Evolutionary conservation across 31 red algal genomes (phyloP), one percentile per base, ranked within the genome.

Genomic region (Endocladia muricata): DNA sequence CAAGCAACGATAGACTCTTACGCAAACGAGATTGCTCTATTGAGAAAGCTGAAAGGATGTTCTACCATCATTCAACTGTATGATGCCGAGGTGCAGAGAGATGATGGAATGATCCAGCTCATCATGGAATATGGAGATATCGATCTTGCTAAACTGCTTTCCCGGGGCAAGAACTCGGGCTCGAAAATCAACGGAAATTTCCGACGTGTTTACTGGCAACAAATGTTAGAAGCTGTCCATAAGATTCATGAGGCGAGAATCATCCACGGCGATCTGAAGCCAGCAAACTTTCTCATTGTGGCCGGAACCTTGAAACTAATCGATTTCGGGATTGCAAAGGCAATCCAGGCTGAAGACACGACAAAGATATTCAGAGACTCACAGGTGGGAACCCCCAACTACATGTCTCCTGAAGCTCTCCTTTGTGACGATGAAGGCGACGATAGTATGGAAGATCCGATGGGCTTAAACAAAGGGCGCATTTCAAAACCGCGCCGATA

Each of bases 311-410:
- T 94, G 60, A 98, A 98, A 41, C 91, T 98, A 4, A 98, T 94
- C 64, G 96, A 98, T 52, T 98, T 98, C 73, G 96, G 96, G 28
- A 98, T 98, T 76, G 96, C 91, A 35, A 98, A 92, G 35, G 91
- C 91, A 9, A 92, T 94, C 52, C 76, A 74, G 28, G 79, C 78
- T 29, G 94, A 96, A 37, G 88, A 97, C 36, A 91, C 96, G 41
- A 98, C 91, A 32, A 98, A 98, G 57, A 89, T 94, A 69, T 55
- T 98, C 34, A 77, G 84, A 26, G 96, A 98, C 36, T 62, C 78
- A 7, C 96, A 81, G 32, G 74, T 94, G 34, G 96, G 91, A n/a
- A 98, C 96, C 3, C 96, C 89, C 7, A 98, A 98, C 77, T 98
- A 94, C 74, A 98, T 98, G 96, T 88, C 88, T 57, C 96, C 96